Evolutionary conservation across 805 yeast species (phyloP), one percentile per base, ranked within the genome.

Genomic region (Saccharomycopsis fermentans): DNA sequence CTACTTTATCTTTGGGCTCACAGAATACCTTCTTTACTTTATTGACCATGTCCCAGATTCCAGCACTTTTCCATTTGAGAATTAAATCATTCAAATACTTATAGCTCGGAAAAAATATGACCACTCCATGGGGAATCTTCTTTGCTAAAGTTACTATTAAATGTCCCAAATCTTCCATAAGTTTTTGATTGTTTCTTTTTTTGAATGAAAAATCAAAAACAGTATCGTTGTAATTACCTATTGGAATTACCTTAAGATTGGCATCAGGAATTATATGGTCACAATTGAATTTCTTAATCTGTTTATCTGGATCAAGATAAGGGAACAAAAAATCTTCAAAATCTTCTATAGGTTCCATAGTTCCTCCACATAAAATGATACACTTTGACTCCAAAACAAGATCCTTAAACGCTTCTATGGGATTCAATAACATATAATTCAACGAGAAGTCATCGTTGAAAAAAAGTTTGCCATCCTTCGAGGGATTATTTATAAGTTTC

Each of bases 311-410:
- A 1, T 74, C 64, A 1, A 86, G 58, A 50, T 80, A 77, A 0
- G 96, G 95, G 55, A 88, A 81, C 39, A 90, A 70, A 62, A 77
- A 80, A n/a, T 81, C 73, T 5, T 78, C 70, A 67, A 83, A 87
- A 63, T 91, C 96, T n/a, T 75, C 66, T 36, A 83, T 74, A 0
- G 97, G 97, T 67, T 87, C 92, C 96, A 90, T 89, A 0, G 98
- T 91, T 14, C 98, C 98, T 37, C 98, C 98, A 1, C 96, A 94
- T 2, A 91, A 68, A 1, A 92, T 74, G 0, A 91, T 86, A 68
- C 91, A 84, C 63, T 77, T 77, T 0, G 90, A 76, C 14, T 81
- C 78, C 2, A 81, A 81, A 0, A 88, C 81, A 2, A 92, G 74
- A 1, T 83, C 84, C 57, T 76, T 74, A 67, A 91, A 89, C 2